Conservation (phyloP, 768 basidiomycete genomes). For the Coprinellus aureogranulatus region DNA sequence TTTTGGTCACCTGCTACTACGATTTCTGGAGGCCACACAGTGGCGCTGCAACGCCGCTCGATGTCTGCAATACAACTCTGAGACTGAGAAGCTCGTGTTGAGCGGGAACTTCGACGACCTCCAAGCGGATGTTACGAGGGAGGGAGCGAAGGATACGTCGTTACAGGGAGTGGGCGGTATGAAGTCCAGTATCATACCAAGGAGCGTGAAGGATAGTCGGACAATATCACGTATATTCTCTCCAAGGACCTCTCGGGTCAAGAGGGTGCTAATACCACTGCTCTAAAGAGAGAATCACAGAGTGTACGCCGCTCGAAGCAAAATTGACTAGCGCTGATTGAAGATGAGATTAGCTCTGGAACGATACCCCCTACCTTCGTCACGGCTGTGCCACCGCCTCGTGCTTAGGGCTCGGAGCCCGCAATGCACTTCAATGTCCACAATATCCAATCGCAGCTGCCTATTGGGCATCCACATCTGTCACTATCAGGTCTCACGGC, state of each 20-base stretch:
- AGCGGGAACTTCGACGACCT: conserved; percentile 69
- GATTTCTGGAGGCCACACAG: conserved; percentile 88
- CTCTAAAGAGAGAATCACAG: no score
- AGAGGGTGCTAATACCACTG: no score
- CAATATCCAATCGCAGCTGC: no score
- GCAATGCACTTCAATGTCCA: no score
- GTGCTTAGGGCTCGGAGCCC: no score
- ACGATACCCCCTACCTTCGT: no score
- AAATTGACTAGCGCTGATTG: no score
- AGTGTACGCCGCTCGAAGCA: no score
- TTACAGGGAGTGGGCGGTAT: conserved; percentile 77
- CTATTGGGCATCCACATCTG: no score
- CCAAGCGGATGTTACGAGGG: conserved; percentile 38
- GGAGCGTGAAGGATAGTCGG: conserved; percentile 46
- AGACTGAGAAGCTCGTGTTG: conserved; percentile 77
- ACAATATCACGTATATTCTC: conserved; percentile 73
- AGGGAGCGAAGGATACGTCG: conserved; percentile 40
- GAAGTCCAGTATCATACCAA: conserved; percentile 83
- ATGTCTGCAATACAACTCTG: conserved; percentile 82
- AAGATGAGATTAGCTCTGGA: no score
- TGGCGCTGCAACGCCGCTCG: conserved; percentile 82
- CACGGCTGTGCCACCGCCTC: no score
- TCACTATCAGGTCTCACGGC: no score
- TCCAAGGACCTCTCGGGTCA: conserved; percentile 62
- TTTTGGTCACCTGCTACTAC: conserved; percentile 90